These are phyloP conservation scores for Lithospermum erythrorhizon DNA, from an alignment of 257 asterid species.

Conservation along the genomic window DNA sequence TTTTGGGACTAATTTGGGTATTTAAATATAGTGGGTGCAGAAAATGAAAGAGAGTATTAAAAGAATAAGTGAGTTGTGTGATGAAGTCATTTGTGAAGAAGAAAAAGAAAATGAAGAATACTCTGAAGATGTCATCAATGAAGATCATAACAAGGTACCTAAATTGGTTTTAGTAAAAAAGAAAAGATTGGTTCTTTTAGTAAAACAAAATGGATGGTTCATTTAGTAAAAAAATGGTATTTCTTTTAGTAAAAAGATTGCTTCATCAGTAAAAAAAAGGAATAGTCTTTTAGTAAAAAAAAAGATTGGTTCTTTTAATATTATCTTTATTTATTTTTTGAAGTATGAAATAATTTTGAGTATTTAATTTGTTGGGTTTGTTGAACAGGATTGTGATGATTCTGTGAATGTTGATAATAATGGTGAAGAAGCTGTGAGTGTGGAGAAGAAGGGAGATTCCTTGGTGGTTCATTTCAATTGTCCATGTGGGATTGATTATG, in stretches of 20 bases:
- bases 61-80: slow-evolving; percentile 12
- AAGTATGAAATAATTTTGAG: not conserved
- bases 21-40: slow-evolving; percentile 6
- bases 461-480: slow-evolving; percentile 18
- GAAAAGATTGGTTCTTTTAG: no score
- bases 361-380: not conserved
- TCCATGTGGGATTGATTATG: slow-evolving; percentile 16
- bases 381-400: slow-evolving; percentile 3
- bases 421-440: slow-evolving; percentile 17
- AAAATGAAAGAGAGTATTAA: slow-evolving; percentile 2
- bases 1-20: not conserved
- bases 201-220: no score
- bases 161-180: no score
- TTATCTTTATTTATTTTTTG: not conserved
- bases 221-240: no score
- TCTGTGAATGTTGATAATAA: not conserved
- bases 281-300: no score
- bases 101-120: slow-evolving; percentile 13
- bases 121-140: slow-evolving; percentile 3
- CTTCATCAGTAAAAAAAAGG: no score
- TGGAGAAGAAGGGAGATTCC: slow-evolving; percentile 16
- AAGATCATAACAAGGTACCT: slow-evolving; percentile 5
- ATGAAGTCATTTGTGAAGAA: slow-evolving; percentile 9
- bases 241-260: no score
- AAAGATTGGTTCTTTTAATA: not conserved